Evolutionary conservation across 176 grass and related monocot genomes (phyloP).

Genomic region (Pontederia paniculata): DNA sequence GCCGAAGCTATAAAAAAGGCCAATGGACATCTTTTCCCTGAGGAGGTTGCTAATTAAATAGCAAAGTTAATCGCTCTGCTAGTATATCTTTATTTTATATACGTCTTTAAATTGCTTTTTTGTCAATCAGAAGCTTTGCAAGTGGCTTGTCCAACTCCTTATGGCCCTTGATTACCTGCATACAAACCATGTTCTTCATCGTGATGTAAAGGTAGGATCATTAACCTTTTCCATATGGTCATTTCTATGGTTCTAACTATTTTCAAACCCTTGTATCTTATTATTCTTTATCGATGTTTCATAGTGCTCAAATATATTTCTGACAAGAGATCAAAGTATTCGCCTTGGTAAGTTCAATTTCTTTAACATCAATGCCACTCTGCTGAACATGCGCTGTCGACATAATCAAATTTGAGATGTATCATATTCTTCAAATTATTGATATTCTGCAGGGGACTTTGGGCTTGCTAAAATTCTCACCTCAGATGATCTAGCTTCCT

Average conservation of each 20-base stretch:
- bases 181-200: constrained; percentile 87
- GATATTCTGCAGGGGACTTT: constrained; percentile 56
- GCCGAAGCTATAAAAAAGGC: constrained; percentile 68
- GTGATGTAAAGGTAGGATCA: constrained; percentile 77
- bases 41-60: constrained; percentile 48
- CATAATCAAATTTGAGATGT: neutral
- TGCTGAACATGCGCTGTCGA: constrained; percentile 4
- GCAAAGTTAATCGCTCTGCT: neutral
- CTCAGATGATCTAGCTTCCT: constrained; percentile 79
- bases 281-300: constrained; percentile 23
- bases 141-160: constrained; percentile 91
- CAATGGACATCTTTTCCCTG: constrained; percentile 50
- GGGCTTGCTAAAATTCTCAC: constrained; percentile 95
- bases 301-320: constrained; percentile 97
- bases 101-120: constrained; percentile 14
- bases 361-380: neutral
- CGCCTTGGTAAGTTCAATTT: constrained; percentile 51
- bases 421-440: constrained; percentile 9
- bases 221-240: neutral
- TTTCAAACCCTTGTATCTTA: constrained; percentile 6
- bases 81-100: neutral
- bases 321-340: constrained; percentile 87
- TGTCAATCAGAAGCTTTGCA: constrained; percentile 69
- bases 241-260: neutral
- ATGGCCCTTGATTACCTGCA: constrained; percentile 98